Conservation (phyloP, 108 stramenopile genomes). For the Nitzschia sp. region DNA sequence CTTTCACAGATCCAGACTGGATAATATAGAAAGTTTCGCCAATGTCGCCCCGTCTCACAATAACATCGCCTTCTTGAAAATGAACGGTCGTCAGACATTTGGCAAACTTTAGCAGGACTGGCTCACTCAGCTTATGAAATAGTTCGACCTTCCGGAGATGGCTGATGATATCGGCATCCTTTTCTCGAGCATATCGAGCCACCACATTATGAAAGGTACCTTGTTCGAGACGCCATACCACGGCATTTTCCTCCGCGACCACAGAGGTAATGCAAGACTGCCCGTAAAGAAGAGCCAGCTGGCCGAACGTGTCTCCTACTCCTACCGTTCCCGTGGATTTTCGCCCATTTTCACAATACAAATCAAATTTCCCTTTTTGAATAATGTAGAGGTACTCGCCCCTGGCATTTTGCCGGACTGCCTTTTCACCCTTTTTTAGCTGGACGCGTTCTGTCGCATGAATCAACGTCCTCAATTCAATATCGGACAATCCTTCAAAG, state of each 20-base stretch:
- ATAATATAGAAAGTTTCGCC: slow-evolving; percentile 86
- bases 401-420: slow-evolving; percentile 65
- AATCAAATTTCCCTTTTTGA: slow-evolving; percentile 45
- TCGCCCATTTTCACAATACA: slow-evolving; percentile 57
- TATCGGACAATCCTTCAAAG: slow-evolving; percentile 53
- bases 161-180: slow-evolving; percentile 36
- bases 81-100: slow-evolving; percentile 21
- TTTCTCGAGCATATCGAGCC: slow-evolving; percentile 46
- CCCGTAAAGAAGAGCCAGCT: slow-evolving; percentile 87
- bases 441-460: slow-evolving; percentile 44
- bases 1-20: slow-evolving; percentile 63
- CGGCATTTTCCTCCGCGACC: slow-evolving; percentile 33
- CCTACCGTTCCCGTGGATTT: slow-evolving; percentile 46
- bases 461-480: slow-evolving; percentile 52
- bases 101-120: slow-evolving; percentile 34
- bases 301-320: slow-evolving; percentile 75
- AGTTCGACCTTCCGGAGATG: slow-evolving; percentile 57
- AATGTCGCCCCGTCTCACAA: slow-evolving; percentile 67
- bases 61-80: slow-evolving; percentile 56
- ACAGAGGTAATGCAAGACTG: slow-evolving; percentile 60
- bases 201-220: slow-evolving; percentile 63
- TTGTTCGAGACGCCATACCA: slow-evolving; percentile 69
- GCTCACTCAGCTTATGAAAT: slow-evolving; percentile 35
- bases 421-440: slow-evolving; percentile 47
- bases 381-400: slow-evolving; percentile 87